A percentile compares a stretch with the other conserved stretches of the same genome.
phyloP scores from a whole-genome alignment of 257 asterid genomes.

The Parsonsia alboflavescens region DNA sequence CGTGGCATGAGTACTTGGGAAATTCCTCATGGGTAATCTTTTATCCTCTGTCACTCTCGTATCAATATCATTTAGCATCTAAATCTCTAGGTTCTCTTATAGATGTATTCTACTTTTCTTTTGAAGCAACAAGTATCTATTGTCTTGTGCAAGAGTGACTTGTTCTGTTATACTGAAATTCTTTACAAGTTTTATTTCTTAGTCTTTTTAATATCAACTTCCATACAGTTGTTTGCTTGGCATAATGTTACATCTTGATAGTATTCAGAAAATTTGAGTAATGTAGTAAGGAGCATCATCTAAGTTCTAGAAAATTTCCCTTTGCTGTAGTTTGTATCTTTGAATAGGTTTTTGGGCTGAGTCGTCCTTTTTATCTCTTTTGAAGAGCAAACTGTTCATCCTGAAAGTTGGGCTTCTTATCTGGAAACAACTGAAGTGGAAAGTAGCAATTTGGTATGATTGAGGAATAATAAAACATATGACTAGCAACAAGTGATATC shows the following conservation, averaged over 20 bases:
- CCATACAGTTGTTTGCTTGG: neutral
- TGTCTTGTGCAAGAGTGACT: neutral
- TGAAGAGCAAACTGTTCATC: neutral
- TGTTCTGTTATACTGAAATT: neutral
- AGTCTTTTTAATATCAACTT: neutral
- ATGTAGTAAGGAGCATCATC: neutral
- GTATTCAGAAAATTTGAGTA: neutral
- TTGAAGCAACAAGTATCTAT: neutral
- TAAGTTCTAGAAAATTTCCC: no score
- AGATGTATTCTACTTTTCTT: neutral
- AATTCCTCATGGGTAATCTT: conserved; percentile 88
- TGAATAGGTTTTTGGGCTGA: neutral
- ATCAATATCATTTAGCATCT: neutral
- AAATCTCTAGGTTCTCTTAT: neutral
- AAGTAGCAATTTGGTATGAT: neutral
- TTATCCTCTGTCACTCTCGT: conserved; percentile 14
- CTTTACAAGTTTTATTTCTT: neutral
- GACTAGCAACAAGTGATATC: neutral
- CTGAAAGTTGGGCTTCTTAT: neutral
- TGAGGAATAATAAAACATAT: neutral
- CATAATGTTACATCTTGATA: neutral
- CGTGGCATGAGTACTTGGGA: conserved; percentile 99
- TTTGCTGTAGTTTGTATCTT: no score
- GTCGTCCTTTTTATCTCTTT: neutral
- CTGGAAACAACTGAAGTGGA: neutral